phyloP scores from a whole-genome alignment of 805 yeast genomes.

The Saccharomycopsis fodiens region DNA sequence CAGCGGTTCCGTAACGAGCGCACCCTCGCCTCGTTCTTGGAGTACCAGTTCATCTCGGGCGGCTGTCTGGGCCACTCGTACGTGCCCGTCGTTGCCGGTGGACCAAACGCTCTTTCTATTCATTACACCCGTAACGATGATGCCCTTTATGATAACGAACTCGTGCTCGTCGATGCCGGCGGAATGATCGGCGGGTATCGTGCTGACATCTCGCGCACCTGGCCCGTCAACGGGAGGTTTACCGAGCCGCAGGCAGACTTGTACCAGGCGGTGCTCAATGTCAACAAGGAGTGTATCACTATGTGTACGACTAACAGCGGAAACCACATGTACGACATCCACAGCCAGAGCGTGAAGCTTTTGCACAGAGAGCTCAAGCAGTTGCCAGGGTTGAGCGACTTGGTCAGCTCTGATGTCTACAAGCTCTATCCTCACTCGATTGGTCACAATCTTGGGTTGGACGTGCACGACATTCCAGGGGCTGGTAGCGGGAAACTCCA shows the following conservation, averaged over 20 bases:
- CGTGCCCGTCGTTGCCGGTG: conserved; percentile 95
- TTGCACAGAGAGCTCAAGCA: conserved; percentile 61
- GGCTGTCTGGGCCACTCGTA: conserved; percentile 91
- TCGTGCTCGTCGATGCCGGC: conserved; percentile 92
- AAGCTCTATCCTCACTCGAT: conserved; percentile 83
- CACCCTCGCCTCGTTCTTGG: conserved; percentile 71
- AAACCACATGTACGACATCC: conserved; percentile 64
- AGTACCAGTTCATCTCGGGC: conserved; percentile 71
- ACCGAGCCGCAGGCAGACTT: conserved; percentile 74
- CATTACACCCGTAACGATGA: conserved; percentile 94
- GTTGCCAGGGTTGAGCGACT: conserved; percentile 50
- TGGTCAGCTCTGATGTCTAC: conserved; percentile 46
- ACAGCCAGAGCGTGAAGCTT: conserved; percentile 52
- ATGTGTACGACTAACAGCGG: conserved; percentile 49
- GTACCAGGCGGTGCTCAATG: conserved; percentile 81
- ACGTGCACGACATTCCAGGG: conserved; percentile 75
- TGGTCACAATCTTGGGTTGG: conserved; percentile 93
- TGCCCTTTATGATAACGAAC: conserved; percentile 62
- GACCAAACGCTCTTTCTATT: conserved; percentile 79
- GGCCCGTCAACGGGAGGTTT: conserved; percentile 83
- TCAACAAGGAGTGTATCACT: conserved; percentile 70
- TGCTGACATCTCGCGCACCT: conserved; percentile 91
- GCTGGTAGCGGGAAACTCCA: conserved; percentile 48
- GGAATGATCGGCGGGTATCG: conserved; percentile 92
- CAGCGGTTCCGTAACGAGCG: conserved; percentile 62